Evolutionary conservation across 164 flowering plant species (phyloP).

Genomic region (Amborella trichopoda): DNA sequence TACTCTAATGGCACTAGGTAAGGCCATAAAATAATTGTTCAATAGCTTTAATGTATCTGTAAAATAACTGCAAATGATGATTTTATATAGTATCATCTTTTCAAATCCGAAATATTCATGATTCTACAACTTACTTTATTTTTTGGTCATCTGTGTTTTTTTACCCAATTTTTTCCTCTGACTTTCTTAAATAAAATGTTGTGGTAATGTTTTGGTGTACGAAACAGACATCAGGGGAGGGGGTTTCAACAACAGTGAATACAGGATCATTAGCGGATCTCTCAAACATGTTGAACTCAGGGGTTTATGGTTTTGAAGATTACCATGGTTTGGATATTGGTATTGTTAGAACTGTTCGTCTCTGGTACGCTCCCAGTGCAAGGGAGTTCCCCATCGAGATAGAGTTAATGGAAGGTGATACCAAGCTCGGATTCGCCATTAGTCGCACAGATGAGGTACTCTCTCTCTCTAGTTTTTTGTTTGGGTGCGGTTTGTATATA

Average conservation of each 20-base stretch:
- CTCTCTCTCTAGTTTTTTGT: not conserved
- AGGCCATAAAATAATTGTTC: too few relatives aligned
- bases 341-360: conserved; percentile 83
- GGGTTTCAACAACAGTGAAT: conserved; percentile 75
- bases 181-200: not conserved
- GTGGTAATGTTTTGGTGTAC: not conserved
- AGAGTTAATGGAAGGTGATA: conserved; percentile 49
- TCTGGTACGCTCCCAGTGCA: conserved; percentile 79
- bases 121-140: too few relatives aligned
- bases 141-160: too few relatives aligned
- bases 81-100: too few relatives aligned
- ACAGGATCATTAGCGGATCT: conserved; percentile 77
- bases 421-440: conserved; percentile 83
- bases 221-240: conserved; percentile 79
- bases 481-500: too few relatives aligned
- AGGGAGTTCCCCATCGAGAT: conserved; percentile 66
- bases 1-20: too few relatives aligned
- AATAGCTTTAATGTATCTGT: too few relatives aligned
- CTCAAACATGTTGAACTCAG: conserved; percentile 60
- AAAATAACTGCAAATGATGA: too few relatives aligned
- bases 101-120: too few relatives aligned
- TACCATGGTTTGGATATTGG: conserved; percentile 98
- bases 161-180: too few relatives aligned
- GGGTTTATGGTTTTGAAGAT: conserved; percentile 92
- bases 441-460: conserved; percentile 92